These are phyloP conservation scores for Penicillium simplicissimum DNA, from an alignment of 495 filamentous ascomycete genomes.

Conservation along the genomic window DNA sequence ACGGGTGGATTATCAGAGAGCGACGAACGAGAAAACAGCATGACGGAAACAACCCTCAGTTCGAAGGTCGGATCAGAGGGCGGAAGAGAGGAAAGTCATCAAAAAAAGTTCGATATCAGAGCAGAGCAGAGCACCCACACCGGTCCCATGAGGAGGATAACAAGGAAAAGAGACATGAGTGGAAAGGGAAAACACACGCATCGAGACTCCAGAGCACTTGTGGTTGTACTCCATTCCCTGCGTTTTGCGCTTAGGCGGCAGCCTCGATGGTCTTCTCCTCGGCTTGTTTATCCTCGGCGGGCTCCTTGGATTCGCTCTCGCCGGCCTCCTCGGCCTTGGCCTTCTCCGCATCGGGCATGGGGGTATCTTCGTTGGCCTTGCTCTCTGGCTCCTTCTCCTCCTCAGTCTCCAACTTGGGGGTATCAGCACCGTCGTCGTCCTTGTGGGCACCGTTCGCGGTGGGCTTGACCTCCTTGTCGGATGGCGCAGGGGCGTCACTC, in stretches of 20 bases:
- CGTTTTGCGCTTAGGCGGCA: constrained; percentile 7
- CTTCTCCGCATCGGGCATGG: constrained; percentile 36
- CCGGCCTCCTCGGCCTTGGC: constrained; percentile 15
- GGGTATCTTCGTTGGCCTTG: constrained; percentile 46
- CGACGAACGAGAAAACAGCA: neutral
- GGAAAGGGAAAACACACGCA: neutral
- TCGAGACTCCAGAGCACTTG: neutral
- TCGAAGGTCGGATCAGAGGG: constrained; percentile 4
- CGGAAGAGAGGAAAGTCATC: constrained; percentile 4
- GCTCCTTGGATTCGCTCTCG: constrained; percentile 5
- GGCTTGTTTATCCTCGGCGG: constrained; percentile 22
- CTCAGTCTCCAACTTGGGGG: constrained; percentile 43
- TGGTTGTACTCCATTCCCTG: neutral
- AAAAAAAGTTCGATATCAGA: constrained; percentile 3
- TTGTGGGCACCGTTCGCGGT: constrained; percentile 55
- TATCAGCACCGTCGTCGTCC: constrained; percentile 44
- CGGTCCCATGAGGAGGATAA: constrained; percentile 1
- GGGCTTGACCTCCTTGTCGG: constrained; percentile 46
- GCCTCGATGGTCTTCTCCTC: constrained; percentile 30
- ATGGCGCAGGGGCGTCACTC: constrained; percentile 47
- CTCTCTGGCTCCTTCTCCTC: constrained; percentile 48
- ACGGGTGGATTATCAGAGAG: constrained; percentile 11
- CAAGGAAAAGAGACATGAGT: constrained; percentile 1
- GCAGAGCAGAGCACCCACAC: constrained; percentile 8
- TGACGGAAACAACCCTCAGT: neutral